Conservation (phyloP, 139 green algal species). For the Coccomyxa sp. region DNA sequence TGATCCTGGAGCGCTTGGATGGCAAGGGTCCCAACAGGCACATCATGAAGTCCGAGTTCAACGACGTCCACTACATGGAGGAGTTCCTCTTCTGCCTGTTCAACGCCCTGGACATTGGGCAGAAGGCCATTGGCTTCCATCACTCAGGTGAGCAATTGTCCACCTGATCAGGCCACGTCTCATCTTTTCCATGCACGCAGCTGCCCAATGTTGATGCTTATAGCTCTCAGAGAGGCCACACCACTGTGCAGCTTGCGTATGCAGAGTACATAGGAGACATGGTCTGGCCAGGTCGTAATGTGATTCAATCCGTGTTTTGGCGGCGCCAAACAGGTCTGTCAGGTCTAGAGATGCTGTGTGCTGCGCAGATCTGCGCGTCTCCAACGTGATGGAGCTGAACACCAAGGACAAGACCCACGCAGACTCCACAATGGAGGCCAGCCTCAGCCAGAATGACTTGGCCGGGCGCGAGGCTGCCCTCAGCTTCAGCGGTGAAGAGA, state of each 20-base stretch:
- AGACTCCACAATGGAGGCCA: background rate
- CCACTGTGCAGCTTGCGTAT: too few relatives aligned
- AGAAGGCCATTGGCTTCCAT: conserved; percentile 9
- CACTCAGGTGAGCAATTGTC: background rate
- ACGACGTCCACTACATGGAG: conserved; percentile 5
- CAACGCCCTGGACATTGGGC: background rate
- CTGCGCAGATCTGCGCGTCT: background rate
- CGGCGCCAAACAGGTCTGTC: background rate
- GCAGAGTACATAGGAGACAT: too few relatives aligned
- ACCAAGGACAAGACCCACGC: background rate
- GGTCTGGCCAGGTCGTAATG: too few relatives aligned
- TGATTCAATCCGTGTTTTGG: too few relatives aligned
- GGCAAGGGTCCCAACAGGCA: conserved; percentile 2
- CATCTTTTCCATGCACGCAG: background rate
- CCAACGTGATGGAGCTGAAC: conserved; percentile 15
- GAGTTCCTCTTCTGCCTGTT: conserved; percentile 8
- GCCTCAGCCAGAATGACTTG: background rate
- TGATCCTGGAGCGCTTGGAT: conserved; percentile 7
- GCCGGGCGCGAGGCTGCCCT: background rate
- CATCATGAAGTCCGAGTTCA: background rate
- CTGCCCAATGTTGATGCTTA: too few relatives aligned
- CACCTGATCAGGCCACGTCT: background rate
- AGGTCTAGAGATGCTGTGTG: background rate
- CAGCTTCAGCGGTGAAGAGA: background rate
- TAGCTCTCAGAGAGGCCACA: too few relatives aligned